Conservation (phyloP, 257 asterid species). For the Ballota nigra region DNA sequence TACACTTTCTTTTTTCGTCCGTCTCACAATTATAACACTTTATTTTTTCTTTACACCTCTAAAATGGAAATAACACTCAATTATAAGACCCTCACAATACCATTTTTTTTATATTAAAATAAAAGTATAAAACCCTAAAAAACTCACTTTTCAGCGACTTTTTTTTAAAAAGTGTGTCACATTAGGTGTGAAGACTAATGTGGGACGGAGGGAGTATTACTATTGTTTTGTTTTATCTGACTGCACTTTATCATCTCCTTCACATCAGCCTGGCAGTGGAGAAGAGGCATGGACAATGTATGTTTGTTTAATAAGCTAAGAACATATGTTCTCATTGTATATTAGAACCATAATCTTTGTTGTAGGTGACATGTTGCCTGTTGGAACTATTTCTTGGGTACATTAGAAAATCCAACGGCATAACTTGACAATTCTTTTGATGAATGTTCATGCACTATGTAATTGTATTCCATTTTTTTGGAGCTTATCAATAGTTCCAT, state of each 20-base stretch:
- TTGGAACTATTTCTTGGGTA: not conserved
- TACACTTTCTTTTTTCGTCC: too few species aligned
- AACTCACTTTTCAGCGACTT: too few species aligned
- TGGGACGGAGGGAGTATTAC: too few species aligned
- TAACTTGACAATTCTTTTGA: not conserved
- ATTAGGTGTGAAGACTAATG: too few species aligned
- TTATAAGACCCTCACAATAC: too few species aligned
- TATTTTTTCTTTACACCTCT: too few species aligned
- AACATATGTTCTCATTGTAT: too few species aligned
- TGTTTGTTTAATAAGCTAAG: not conserved
- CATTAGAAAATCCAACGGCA: not conserved
- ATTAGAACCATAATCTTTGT: not conserved
- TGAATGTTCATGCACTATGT: not conserved
- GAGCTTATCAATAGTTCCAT: not conserved
- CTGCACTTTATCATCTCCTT: not conserved
- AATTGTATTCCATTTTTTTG: not conserved
- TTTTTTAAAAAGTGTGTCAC: too few species aligned
- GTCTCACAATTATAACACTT: too few species aligned
- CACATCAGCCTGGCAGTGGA: not conserved
- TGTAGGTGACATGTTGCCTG: not conserved
- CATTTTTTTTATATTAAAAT: too few species aligned
- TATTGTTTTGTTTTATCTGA: not conserved
- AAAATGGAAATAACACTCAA: too few species aligned
- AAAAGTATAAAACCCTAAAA: too few species aligned
- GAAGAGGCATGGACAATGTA: not conserved